These are phyloP conservation scores for Mediolabrus comicus DNA, from an alignment of 108 stramenopile genomes.

Conservation along the genomic window DNA sequence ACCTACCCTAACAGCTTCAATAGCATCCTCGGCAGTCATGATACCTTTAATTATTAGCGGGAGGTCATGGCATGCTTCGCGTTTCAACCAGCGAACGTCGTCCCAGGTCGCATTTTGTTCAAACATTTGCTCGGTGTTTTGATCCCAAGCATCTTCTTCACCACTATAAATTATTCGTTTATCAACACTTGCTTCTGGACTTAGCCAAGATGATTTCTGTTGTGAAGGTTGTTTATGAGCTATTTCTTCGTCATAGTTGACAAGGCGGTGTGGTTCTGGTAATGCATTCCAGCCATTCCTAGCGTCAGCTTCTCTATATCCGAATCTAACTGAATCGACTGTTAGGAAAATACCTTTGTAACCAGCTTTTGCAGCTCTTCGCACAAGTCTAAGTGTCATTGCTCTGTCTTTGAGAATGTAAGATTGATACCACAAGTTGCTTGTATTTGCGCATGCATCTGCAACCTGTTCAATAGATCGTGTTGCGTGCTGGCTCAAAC, in stretches of 20 bases:
- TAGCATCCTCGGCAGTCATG: slow-evolving; percentile 92
- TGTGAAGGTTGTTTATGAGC: background rate
- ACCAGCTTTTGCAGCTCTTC: slow-evolving; percentile 64
- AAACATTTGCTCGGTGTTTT: slow-evolving; percentile 81
- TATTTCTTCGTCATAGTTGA: slow-evolving; percentile 65
- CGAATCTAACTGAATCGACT: slow-evolving; percentile 85
- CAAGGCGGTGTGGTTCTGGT: slow-evolving; percentile 71
- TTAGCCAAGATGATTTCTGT: slow-evolving; percentile 6
- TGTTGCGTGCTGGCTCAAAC: slow-evolving; percentile 76
- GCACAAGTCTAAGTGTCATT: slow-evolving; percentile 56
- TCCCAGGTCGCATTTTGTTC: slow-evolving; percentile 82
- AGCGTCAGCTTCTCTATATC: slow-evolving; percentile 82
- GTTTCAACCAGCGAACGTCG: slow-evolving; percentile 84
- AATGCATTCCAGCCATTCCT: slow-evolving; percentile 76
- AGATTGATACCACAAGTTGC: slow-evolving; percentile 67
- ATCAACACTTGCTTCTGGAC: slow-evolving; percentile 17
- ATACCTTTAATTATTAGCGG: slow-evolving; percentile 92
- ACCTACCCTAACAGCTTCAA: slow-evolving; percentile 72
- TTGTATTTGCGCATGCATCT: slow-evolving; percentile 8
- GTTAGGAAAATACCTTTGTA: slow-evolving; percentile 79
- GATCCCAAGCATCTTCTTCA: slow-evolving; percentile 78
- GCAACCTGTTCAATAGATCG: slow-evolving; percentile 76
- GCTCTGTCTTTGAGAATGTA: slow-evolving; percentile 79
- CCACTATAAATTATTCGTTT: slow-evolving; percentile 62
- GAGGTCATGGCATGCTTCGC: slow-evolving; percentile 46